Conservation (phyloP, 2,329 filamentous ascomycete genomes). For the Cadophora malorum region DNA sequence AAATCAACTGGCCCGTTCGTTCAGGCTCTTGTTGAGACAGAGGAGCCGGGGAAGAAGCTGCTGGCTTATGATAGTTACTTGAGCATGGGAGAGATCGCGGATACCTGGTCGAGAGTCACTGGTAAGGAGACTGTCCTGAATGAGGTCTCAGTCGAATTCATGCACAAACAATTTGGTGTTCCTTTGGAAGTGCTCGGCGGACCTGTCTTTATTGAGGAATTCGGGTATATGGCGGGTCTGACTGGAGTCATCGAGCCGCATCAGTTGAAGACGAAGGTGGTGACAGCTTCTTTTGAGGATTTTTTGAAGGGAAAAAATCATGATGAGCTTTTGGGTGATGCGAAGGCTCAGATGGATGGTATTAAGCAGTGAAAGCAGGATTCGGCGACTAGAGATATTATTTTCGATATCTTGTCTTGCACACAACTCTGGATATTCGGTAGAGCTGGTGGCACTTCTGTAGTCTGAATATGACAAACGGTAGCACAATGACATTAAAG, state of each 20-base stretch:
- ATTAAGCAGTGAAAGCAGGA: not conserved
- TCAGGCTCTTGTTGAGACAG: slow-evolving; percentile 50
- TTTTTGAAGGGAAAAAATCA: slow-evolving; percentile 36
- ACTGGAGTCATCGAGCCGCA: slow-evolving; percentile 47
- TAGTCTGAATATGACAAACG: not conserved
- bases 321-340: slow-evolving; percentile 19
- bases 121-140: slow-evolving; percentile 47
- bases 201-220: slow-evolving; percentile 47
- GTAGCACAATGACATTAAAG: not conserved
- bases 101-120: slow-evolving; percentile 48
- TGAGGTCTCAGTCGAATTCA: slow-evolving; percentile 43
- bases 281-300: slow-evolving; percentile 44
- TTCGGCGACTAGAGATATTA: not conserved
- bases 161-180: slow-evolving; percentile 47
- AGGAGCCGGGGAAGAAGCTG: slow-evolving; percentile 50
- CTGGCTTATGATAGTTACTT: slow-evolving; percentile 53
- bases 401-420: not conserved
- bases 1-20: slow-evolving; percentile 54
- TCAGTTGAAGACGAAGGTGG: slow-evolving; percentile 47
- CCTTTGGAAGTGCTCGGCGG: slow-evolving; percentile 50
- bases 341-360: slow-evolving; percentile 3
- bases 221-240: slow-evolving; percentile 51
- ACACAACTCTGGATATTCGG: no score
- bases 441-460: not conserved
- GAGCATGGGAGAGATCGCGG: slow-evolving; percentile 45